phyloP scores from a whole-genome alignment of 2,329 filamentous ascomycete genomes.

The Fusarium haematococcum region DNA sequence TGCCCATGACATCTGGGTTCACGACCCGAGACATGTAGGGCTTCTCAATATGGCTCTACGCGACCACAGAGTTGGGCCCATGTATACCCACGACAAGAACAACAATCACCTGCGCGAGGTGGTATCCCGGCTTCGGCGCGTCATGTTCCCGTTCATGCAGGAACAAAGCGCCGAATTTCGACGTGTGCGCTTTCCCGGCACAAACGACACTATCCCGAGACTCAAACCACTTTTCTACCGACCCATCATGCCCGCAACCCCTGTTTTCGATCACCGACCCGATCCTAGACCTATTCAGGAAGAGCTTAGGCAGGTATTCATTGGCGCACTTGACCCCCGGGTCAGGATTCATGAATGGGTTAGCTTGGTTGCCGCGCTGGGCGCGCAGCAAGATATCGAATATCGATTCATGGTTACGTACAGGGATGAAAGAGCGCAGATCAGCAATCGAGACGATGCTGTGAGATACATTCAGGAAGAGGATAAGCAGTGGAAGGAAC shows the following conservation, averaged over 20 bases:
- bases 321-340: background rate
- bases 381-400: background rate
- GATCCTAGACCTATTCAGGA: background rate
- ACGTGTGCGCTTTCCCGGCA: background rate
- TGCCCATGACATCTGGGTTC: background rate
- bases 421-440: background rate
- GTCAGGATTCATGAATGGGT: fast-evolving
- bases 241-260: background rate
- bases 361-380: background rate
- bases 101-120: background rate
- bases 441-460: background rate
- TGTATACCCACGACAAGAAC: background rate
- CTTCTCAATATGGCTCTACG: background rate
- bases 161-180: fast-evolving
- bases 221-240: background rate
- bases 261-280: background rate
- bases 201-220: background rate
- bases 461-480: background rate
- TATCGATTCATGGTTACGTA: background rate
- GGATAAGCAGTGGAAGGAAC: background rate
- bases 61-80: too few relatives aligned
- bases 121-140: background rate
- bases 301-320: background rate
- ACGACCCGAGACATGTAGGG: background rate
- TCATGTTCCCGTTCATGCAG: background rate